phyloP scores from a whole-genome alignment of 768 basidiomycete species.

The Tulasnella calospora region DNA sequence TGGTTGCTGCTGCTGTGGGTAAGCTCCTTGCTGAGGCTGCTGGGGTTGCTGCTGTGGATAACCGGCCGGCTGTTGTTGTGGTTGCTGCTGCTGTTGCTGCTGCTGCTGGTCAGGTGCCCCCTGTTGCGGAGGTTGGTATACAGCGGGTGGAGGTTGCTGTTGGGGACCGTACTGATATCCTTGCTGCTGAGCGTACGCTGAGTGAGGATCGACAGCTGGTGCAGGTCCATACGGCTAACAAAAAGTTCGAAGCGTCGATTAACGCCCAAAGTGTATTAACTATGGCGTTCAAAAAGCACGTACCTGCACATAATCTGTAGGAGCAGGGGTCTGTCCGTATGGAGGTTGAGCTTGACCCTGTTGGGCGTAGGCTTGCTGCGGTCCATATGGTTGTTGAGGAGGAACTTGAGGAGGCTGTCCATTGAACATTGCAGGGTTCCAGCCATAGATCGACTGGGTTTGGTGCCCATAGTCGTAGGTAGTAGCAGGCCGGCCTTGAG shows the following conservation, averaged over 20 bases:
- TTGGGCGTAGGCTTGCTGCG: constrained; percentile 35
- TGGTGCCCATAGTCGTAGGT: constrained; percentile 20
- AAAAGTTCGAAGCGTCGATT: constrained; percentile 23
- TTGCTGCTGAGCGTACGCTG: constrained; percentile 33
- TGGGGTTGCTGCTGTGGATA: constrained; percentile 35
- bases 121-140: constrained; percentile 26
- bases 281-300: not conserved
- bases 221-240: constrained; percentile 28
- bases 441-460: constrained; percentile 47
- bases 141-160: constrained; percentile 28
- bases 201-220: constrained; percentile 27
- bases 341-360: constrained; percentile 33
- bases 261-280: not conserved
- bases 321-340: constrained; percentile 33
- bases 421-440: constrained; percentile 48
- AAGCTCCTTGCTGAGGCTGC: constrained; percentile 31
- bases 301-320: constrained; percentile 27
- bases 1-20: constrained; percentile 36
- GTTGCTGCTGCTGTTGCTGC: constrained; percentile 34
- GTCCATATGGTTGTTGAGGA: constrained; percentile 30
- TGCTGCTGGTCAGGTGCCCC: constrained; percentile 28
- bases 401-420: constrained; percentile 39
- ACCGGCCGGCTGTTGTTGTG: constrained; percentile 30
- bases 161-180: constrained; percentile 19
- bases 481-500: not conserved